Evolutionary conservation across 352 stramenopile species (phyloP), one percentile per base, ranked within the genome.

Genomic region (Pythium chondricola): DNA sequence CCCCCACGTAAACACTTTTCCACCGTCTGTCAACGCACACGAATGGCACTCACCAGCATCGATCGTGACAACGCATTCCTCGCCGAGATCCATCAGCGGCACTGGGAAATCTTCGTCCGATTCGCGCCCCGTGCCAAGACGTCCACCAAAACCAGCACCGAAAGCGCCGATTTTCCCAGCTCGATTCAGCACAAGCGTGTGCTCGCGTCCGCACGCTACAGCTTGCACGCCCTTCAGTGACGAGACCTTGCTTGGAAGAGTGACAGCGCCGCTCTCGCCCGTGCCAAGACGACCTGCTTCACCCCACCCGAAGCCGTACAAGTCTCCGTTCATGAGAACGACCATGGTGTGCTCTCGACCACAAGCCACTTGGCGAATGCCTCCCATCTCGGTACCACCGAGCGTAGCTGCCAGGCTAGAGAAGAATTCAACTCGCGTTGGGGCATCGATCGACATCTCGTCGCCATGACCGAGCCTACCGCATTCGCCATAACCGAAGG

Each of bases 261-360:
- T 20, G 21, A 74, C 68, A 27, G 74, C 85, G 32, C 75, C 82
- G 14, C 72, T 85, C 41, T 93, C 80, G 2, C 82, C 82, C 4
- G 83, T 88, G 1, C 83, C 83, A 9, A 95, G 65, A 20, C 85
- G 82, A 14, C 82, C 83, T 26, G 80, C 83, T 66, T 95, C 82
- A 9, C 75, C 78, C 83, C 82, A 95, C 7, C 83, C 85, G 42
- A 91, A 95, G 4, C 75, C 82, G 29, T 71, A 94, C 9, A 95
- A 57, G 2, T 87, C 63, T 0, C 83, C 77, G 29, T 71, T 88
- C 16, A 43, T 40, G 6, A 78, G 62, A 6, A 91, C 80, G 13
- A 68, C 72, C 73, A 95, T 88, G 6, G 85, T 94, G 44, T 95
- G 85, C 43, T 95, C 83, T 16, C 83, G 80, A 10, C 85, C 85